A percentile compares a stretch with the other conserved stretches of the same genome.
These are phyloP conservation scores for Dysphania ambrosioides DNA, from an alignment of 148 eudicot genomes.

Conservation along the genomic window DNA sequence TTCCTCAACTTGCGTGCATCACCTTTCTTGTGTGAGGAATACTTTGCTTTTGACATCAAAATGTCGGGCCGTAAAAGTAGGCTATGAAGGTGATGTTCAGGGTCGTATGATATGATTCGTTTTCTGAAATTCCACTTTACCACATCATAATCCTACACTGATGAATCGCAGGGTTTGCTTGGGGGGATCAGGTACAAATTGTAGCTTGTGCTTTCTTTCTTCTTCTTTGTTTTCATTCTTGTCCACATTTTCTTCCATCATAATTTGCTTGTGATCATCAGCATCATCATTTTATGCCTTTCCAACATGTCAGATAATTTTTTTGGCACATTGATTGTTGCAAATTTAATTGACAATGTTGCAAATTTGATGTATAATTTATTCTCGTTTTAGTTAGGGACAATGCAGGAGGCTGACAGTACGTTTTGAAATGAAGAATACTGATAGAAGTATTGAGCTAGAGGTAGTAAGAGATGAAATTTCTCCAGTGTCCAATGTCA, in stretches of 20 bases:
- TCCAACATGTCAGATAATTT: not conserved
- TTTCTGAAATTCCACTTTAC: no score
- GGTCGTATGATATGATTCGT: no score
- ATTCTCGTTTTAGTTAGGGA: constrained; percentile 73
- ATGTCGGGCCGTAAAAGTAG: no score
- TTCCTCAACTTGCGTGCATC: no score
- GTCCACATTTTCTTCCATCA: not conserved
- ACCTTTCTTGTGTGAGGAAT: no score
- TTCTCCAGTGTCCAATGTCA: constrained; percentile 16
- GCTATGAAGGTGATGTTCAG: no score
- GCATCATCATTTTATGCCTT: not conserved
- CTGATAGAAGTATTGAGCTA: constrained; percentile 32
- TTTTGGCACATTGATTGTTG: not conserved
- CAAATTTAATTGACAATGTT: no score
- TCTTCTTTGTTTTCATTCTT: not conserved
- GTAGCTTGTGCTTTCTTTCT: constrained; percentile 75
- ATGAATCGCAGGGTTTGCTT: constrained; percentile 26
- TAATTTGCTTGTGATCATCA: not conserved
- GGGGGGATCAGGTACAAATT: constrained; percentile 72
- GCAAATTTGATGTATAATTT: constrained; percentile 40
- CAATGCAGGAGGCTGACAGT: constrained; percentile 72
- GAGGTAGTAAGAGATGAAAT: constrained; percentile 34
- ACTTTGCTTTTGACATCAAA: no score
- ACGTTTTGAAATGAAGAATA: constrained; percentile 32
- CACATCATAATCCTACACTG: no score